A percentile compares a stretch with the other conserved stretches of the same genome.
phyloP scores from a whole-genome alignment of 495 filamentous ascomycete genomes.

The Trichodelitschia bisporula region DNA sequence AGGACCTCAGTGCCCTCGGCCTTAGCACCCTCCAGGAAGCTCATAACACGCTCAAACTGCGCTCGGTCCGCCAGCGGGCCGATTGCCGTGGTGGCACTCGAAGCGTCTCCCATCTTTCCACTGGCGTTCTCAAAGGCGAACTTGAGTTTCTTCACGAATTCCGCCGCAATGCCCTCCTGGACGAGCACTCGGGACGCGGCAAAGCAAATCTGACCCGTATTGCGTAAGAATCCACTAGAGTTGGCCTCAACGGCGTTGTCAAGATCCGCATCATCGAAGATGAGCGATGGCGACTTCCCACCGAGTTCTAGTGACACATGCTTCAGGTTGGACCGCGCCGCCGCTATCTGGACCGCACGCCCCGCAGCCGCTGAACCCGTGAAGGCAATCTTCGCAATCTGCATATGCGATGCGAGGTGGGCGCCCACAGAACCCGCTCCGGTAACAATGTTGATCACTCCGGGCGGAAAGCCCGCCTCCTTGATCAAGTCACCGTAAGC shows the following conservation, averaged over 20 bases:
- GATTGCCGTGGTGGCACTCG: neutral
- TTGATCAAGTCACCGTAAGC: constrained; percentile 1
- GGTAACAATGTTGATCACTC: constrained; percentile 1
- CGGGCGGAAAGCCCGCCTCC: constrained; percentile 2
- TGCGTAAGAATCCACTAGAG: neutral
- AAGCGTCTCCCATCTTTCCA: neutral
- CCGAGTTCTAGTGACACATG: constrained; percentile 1
- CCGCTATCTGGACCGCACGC: neutral
- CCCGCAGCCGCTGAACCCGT: constrained; percentile 1
- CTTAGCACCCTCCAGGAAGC: neutral
- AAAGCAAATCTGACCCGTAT: neutral
- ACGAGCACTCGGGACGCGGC: neutral
- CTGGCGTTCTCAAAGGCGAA: neutral
- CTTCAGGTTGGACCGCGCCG: constrained; percentile 1
- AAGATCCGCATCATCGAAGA: constrained; percentile 1
- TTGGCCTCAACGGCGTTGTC: neutral
- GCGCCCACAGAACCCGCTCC: constrained; percentile 9
- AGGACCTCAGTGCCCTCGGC: neutral
- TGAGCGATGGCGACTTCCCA: constrained; percentile 1
- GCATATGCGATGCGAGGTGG: neutral
- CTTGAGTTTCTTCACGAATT: neutral
- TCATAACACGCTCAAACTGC: neutral
- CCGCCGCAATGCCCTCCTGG: neutral
- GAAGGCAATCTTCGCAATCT: constrained; percentile 2
- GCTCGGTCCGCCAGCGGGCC: neutral